A percentile compares a stretch with the other conserved stretches of the same genome.
Conservation (phyloP, 345 rosid genomes). For the Heritiera littoralis region DNA sequence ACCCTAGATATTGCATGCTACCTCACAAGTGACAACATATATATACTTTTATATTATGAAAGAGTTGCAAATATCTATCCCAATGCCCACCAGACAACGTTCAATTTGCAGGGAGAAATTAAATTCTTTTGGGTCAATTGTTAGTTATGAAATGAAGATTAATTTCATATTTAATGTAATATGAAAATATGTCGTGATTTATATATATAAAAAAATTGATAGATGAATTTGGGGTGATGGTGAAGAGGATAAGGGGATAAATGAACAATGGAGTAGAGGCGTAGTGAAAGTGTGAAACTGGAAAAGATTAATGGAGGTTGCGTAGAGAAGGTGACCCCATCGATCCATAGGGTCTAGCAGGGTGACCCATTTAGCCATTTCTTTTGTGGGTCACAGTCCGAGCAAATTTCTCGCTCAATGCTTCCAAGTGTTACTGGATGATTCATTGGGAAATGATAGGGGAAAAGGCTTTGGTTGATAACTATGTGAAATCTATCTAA, state of each 20-base stretch:
- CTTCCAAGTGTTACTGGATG: slow-evolving; percentile 32
- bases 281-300: neutral
- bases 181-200: no score
- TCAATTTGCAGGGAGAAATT: no score
- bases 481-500: neutral
- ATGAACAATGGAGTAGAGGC: neutral
- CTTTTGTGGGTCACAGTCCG: slow-evolving; percentile 22
- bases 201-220: no score
- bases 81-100: neutral
- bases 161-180: no score
- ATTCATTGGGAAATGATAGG: slow-evolving; percentile 35
- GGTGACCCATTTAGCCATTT: slow-evolving; percentile 41
- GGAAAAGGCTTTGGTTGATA: neutral
- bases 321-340: slow-evolving; percentile 29
- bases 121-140: no score
- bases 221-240: neutral
- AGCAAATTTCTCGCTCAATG: neutral
- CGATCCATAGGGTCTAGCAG: slow-evolving; percentile 22
- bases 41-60: neutral
- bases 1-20: neutral
- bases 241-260: neutral
- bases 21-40: neutral
- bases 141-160: no score
- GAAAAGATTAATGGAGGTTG: slow-evolving; percentile 23
- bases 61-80: neutral